Conservation (phyloP, 2,329 filamentous ascomycete species). For the Emmonsia crescens region DNA sequence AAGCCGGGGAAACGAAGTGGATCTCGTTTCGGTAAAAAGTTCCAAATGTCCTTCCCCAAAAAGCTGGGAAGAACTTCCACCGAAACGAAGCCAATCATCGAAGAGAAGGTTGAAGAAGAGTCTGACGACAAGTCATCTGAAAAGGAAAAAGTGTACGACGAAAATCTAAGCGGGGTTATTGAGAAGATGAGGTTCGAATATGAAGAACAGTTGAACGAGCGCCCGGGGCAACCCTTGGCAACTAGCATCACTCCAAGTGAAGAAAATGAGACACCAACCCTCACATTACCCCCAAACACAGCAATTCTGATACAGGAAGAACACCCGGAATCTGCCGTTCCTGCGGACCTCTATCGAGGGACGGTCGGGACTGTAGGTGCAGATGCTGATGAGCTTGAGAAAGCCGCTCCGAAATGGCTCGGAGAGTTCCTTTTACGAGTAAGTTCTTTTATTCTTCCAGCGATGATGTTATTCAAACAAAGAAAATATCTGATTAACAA, state of each 20-base stretch:
- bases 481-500: not conserved
- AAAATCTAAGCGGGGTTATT: slow-evolving; percentile 37
- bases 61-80: slow-evolving; percentile 60
- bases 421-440: slow-evolving; percentile 71
- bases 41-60: slow-evolving; percentile 66
- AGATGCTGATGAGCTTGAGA: slow-evolving; percentile 75
- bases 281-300: slow-evolving; percentile 39
- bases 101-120: slow-evolving; percentile 59
- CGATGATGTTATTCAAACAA: not conserved
- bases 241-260: slow-evolving; percentile 34
- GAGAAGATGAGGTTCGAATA: slow-evolving; percentile 38
- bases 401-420: slow-evolving; percentile 81
- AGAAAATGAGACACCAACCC: slow-evolving; percentile 35
- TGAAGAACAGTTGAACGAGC: slow-evolving; percentile 30
- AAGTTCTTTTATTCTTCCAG: slow-evolving; percentile 16
- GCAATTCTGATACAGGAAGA: slow-evolving; percentile 57
- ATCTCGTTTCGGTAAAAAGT: slow-evolving; percentile 70
- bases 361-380: slow-evolving; percentile 67
- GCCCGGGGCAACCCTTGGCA: slow-evolving; percentile 27
- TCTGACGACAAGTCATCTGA: slow-evolving; percentile 42
- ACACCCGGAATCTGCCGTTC: slow-evolving; percentile 49
- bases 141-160: slow-evolving; percentile 36
- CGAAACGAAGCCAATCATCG: slow-evolving; percentile 60
- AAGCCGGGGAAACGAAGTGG: slow-evolving; percentile 47
- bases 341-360: slow-evolving; percentile 81